These are phyloP conservation scores for Diutina ranongensis DNA, from an alignment of 1,139 yeast genomes.

Conservation along the genomic window DNA sequence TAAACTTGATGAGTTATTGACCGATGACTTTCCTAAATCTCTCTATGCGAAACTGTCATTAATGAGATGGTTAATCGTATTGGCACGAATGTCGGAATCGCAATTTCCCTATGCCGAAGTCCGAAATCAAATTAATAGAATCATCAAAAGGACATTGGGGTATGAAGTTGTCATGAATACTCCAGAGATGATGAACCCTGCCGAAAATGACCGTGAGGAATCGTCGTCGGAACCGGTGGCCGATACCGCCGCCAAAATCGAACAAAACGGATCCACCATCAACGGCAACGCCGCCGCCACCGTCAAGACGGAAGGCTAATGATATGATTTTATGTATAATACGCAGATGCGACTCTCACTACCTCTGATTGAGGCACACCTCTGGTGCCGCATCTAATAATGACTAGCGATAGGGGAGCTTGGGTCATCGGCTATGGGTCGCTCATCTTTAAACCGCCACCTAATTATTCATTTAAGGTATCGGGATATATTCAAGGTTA, in stretches of 20 bases:
- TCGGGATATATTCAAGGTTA: conserved; percentile 72
- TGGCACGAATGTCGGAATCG: not conserved
- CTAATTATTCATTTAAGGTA: conserved; percentile 45
- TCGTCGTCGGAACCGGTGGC: not conserved
- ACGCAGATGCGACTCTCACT: no score
- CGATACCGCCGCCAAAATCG: not conserved
- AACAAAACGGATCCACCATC: not conserved
- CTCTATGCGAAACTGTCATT: not conserved
- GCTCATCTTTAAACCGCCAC: conserved; percentile 84
- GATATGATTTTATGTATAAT: no score
- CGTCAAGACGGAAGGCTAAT: no score
- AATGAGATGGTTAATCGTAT: conserved; percentile 3
- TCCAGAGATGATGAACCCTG: not conserved
- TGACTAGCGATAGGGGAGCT: conserved; percentile 6
- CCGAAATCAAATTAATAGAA: not conserved
- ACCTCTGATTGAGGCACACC: no score
- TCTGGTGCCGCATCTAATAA: no score
- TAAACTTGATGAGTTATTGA: not conserved
- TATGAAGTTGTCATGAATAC: not conserved
- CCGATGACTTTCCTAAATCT: not conserved
- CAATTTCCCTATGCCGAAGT: conserved; percentile 1
- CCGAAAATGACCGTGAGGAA: not conserved
- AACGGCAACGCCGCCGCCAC: no score
- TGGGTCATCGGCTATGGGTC: conserved; percentile 95
- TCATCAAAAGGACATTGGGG: not conserved